Conservation (phyloP, 192 early-diverging fungal genomes). For the Coemansia reversa region DNA sequence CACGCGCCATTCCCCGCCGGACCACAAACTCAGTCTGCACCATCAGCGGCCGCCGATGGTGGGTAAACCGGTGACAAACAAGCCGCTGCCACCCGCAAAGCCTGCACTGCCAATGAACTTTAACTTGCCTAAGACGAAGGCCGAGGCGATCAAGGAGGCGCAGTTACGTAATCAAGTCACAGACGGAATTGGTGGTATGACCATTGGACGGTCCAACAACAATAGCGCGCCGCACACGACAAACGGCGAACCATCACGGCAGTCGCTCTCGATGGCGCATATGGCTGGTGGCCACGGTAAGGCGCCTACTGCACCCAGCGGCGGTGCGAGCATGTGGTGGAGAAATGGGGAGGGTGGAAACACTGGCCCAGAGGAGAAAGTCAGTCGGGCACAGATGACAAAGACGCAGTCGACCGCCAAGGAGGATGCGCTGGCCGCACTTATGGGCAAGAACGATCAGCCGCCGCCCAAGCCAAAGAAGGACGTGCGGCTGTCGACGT, state of each 20-base stretch:
- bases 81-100: constrained; percentile 49
- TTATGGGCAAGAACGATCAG: constrained; percentile 48
- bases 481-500: constrained; percentile 80
- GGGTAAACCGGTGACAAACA: constrained; percentile 20
- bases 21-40: constrained; percentile 8
- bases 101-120: constrained; percentile 45
- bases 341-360: constrained; percentile 39
- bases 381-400: constrained; percentile 36
- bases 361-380: constrained; percentile 6
- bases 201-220: constrained; percentile 38
- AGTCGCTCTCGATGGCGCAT: constrained; percentile 26
- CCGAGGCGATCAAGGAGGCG: constrained; percentile 52
- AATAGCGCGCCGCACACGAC: constrained; percentile 11
- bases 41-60: neutral
- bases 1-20: neutral
- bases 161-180: constrained; percentile 51
- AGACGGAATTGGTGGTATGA: constrained; percentile 51
- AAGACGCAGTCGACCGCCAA: constrained; percentile 57
- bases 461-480: constrained; percentile 60
- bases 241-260: constrained; percentile 18
- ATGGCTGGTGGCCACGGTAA: constrained; percentile 30
- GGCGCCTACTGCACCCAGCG: constrained; percentile 26
- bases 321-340: constrained; percentile 15
- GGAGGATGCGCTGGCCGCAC: constrained; percentile 56
- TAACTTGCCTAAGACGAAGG: constrained; percentile 43